A percentile compares a stretch with the other conserved stretches of the same genome.
Evolutionary conservation across 345 rosid genomes (phyloP).

Genomic region (Eucalyptus paniculata): DNA sequence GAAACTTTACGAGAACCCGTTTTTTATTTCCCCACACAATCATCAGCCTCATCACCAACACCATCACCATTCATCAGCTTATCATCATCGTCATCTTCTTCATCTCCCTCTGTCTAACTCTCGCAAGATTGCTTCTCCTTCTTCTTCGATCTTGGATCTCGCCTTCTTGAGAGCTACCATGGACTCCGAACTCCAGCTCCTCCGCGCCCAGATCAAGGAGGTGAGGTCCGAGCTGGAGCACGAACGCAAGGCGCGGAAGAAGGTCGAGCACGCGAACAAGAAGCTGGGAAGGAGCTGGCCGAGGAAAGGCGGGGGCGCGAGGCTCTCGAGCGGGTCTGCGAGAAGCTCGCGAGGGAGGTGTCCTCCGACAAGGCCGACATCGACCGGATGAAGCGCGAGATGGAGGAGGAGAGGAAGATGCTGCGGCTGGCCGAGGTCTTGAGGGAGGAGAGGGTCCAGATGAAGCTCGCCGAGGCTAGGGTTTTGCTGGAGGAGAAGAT

Average conservation of each 20-base stretch:
- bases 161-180: not conserved
- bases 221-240: conserved; percentile 62
- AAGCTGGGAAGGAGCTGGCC: conserved; percentile 50
- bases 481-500: conserved; percentile 59
- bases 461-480: conserved; percentile 81
- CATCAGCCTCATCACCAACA: conserved; percentile 36
- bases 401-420: conserved; percentile 82
- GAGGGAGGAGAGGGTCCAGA: conserved; percentile 85
- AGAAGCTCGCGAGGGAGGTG: conserved; percentile 45
- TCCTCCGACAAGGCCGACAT: conserved; percentile 32
- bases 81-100: conserved; percentile 4
- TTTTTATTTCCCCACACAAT: not conserved
- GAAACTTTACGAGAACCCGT: not conserved
- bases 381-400: conserved; percentile 41
- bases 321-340: conserved; percentile 45
- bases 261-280: conserved; percentile 44
- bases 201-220: conserved; percentile 39
- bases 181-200: conserved; percentile 7
- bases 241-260: conserved; percentile 54
- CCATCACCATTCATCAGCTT: conserved; percentile 13
- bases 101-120: conserved; percentile 11
- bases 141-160: conserved; percentile 45
- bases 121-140: conserved; percentile 7
- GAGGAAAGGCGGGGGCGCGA: conserved; percentile 57
- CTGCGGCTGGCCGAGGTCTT: conserved; percentile 56